A percentile compares a stretch with the other conserved stretches of the same genome.
These are phyloP conservation scores for Chalciporus sphaerocephalus DNA, from an alignment of 768 basidiomycete species.

Conservation along the genomic window DNA sequence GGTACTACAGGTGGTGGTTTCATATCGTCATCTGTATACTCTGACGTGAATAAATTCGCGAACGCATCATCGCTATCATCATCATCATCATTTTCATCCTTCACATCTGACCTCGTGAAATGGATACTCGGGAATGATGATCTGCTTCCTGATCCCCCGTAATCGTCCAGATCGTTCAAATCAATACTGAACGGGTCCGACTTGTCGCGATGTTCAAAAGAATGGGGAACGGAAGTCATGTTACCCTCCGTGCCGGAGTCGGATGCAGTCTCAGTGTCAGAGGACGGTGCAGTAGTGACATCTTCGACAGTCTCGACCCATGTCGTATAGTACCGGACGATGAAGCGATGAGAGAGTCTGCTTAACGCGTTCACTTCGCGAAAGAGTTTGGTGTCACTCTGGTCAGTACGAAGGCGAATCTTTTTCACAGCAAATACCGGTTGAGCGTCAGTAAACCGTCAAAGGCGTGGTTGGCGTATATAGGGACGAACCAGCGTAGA, in stretches of 20 bases:
- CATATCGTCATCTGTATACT: constrained; percentile 33
- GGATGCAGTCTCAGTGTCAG: constrained; percentile 40
- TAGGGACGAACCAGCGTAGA: constrained; percentile 63
- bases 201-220: constrained; percentile 37
- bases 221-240: constrained; percentile 53
- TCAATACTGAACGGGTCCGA: constrained; percentile 64
- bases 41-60: constrained; percentile 33
- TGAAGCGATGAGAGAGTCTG: constrained; percentile 79
- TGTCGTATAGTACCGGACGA: constrained; percentile 89
- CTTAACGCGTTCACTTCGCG: constrained; percentile 90
- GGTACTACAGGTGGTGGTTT: constrained; percentile 30
- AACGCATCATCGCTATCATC: constrained; percentile 41
- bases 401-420: constrained; percentile 69
- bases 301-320: constrained; percentile 77
- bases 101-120: constrained; percentile 52
- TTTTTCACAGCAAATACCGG: constrained; percentile 65
- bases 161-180: constrained; percentile 57
- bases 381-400: constrained; percentile 84
- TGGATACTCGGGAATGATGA: constrained; percentile 82
- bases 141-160: constrained; percentile 46
- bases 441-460: neutral
- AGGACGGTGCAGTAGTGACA: constrained; percentile 43
- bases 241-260: constrained; percentile 42
- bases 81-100: constrained; percentile 39
- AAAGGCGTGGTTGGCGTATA: neutral